Percentiles rank a stretch among this genome's conserved stretches.
phyloP scores from a whole-genome alignment of 169 alveolate species.

The Plasmodium reichenowi region DNA sequence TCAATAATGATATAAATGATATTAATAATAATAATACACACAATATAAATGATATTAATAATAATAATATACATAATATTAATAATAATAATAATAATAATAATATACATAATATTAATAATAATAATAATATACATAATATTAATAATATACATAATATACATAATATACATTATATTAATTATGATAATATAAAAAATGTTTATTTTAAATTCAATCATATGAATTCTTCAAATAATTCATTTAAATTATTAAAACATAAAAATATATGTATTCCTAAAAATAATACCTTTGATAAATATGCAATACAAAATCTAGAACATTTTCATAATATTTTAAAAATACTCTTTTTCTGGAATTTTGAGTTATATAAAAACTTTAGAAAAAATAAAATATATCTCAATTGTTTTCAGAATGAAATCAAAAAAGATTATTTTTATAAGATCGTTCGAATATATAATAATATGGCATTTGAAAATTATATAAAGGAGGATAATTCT shows the following conservation, averaged over 20 bases:
- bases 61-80: neutral
- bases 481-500: no score
- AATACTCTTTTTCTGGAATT: constrained; percentile 75
- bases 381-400: constrained; percentile 57
- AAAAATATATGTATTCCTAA: constrained; percentile 2
- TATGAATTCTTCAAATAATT: no score
- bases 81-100: neutral
- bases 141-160: neutral
- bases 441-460: constrained; percentile 52
- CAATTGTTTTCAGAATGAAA: constrained; percentile 42
- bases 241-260: neutral
- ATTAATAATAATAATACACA: neutral
- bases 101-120: neutral
- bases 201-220: no score
- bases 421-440: constrained; percentile 59
- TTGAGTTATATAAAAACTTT: constrained; percentile 63
- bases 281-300: constrained; percentile 5
- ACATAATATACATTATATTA: no score
- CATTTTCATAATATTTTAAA: constrained; percentile 62
- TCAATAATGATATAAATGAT: neutral
- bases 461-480: constrained; percentile 17
- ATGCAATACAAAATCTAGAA: neutral
- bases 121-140: neutral
- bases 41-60: no score
- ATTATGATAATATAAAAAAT: no score